Percentiles rank a stretch among this genome's conserved stretches.
Conservation (phyloP, 768 basidiomycete species). For the Pholiota conissans region DNA sequence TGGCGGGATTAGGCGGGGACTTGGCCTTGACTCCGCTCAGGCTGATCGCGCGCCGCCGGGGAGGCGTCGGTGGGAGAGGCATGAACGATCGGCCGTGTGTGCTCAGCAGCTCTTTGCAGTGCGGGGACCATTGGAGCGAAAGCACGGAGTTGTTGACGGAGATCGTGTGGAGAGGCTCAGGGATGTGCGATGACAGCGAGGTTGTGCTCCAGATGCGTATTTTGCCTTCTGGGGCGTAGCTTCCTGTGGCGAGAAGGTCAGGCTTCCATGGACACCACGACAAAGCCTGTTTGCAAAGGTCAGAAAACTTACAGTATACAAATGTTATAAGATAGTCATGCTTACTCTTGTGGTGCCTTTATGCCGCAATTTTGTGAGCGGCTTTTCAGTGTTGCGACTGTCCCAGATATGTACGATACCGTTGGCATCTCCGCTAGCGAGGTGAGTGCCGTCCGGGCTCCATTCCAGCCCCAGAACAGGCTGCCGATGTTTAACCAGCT, state of each 20-base stretch:
- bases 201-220: slow-evolving; percentile 52
- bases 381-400: slow-evolving; percentile 51
- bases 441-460: slow-evolving; percentile 68
- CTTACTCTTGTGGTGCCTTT: slow-evolving; percentile 57
- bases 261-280: slow-evolving; percentile 90
- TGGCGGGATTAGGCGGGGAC: not conserved
- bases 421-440: slow-evolving; percentile 85
- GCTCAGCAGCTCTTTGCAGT: slow-evolving; percentile 85
- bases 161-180: slow-evolving; percentile 54
- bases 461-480: slow-evolving; percentile 73
- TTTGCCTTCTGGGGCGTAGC: slow-evolving; percentile 38
- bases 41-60: slow-evolving; percentile 2
- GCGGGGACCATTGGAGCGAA: slow-evolving; percentile 79
- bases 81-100: slow-evolving; percentile 69
- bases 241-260: slow-evolving; percentile 76
- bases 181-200: slow-evolving; percentile 15
- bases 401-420: slow-evolving; percentile 89
- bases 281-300: slow-evolving; percentile 52
- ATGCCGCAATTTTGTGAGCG: slow-evolving; percentile 59
- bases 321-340: not conserved
- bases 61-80: slow-evolving; percentile 40
- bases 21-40: not conserved
- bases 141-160: slow-evolving; percentile 73
- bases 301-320: not conserved
- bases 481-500: slow-evolving; percentile 44